Percentiles rank a stretch among this genome's conserved stretches.
phyloP scores from a whole-genome alignment of 495 filamentous ascomycete genomes.

The Penicillium steckii region DNA sequence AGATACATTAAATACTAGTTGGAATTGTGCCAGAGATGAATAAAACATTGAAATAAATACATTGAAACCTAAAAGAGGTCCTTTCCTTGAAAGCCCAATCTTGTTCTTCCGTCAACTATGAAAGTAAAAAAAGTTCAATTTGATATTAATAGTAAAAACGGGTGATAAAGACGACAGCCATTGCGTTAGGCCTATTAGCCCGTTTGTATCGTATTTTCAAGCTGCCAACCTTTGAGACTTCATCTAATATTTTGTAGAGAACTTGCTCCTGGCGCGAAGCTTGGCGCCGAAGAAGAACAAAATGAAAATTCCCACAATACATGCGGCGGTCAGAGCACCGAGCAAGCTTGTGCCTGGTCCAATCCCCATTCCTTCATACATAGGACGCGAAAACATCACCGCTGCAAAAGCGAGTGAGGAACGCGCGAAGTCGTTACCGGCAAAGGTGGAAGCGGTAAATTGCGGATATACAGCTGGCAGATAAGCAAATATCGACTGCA shows the following conservation, averaged over 20 bases:
- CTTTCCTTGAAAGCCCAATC: too few relatives aligned
- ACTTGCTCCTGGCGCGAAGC: not conserved
- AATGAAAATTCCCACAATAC: not conserved
- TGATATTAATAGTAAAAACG: too few relatives aligned
- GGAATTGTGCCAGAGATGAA: too few relatives aligned
- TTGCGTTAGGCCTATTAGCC: too few relatives aligned
- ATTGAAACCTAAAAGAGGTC: too few relatives aligned
- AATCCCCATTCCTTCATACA: constrained; percentile 4
- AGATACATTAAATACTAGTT: too few relatives aligned
- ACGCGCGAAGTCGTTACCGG: constrained; percentile 48
- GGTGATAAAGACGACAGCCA: too few relatives aligned
- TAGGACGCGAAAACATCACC: constrained; percentile 1
- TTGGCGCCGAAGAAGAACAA: not conserved
- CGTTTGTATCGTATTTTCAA: too few relatives aligned
- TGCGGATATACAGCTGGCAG: constrained; percentile 55
- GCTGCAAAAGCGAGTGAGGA: constrained; percentile 8
- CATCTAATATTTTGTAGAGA: not conserved
- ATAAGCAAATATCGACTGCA: constrained; percentile 59
- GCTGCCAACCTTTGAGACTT: too few relatives aligned
- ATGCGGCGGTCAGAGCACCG: not conserved
- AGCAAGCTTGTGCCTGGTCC: not conserved
- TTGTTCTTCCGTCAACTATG: too few relatives aligned
- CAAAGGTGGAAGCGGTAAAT: constrained; percentile 54
- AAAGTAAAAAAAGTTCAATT: too few relatives aligned
- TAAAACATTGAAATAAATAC: too few relatives aligned